Evolutionary conservation across 1,284 basidiomycete species (phyloP).

Genomic region (Microbotryum lychnidis-dioicae): DNA sequence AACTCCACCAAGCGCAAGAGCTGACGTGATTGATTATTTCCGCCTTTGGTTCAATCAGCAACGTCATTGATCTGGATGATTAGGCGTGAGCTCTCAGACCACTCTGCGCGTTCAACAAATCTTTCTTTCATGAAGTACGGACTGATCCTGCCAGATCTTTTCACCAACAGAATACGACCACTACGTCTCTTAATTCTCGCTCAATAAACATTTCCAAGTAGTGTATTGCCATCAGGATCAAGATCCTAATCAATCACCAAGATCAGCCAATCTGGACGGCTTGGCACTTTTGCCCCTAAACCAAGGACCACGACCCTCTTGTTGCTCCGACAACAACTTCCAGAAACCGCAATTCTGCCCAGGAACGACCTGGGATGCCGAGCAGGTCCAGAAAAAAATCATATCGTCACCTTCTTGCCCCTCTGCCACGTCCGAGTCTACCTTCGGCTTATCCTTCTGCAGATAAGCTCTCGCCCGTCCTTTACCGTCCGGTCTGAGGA

Average conservation of each 20-base stretch:
- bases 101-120: too few species aligned
- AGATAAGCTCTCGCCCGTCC: slow-evolving; percentile 19
- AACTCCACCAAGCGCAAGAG: background rate
- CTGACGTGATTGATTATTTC: background rate
- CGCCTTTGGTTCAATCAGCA: slow-evolving; percentile 43
- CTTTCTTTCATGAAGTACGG: too few species aligned
- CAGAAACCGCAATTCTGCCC: slow-evolving; percentile 77
- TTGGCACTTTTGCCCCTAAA: background rate
- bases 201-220: too few species aligned
- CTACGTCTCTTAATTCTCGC: too few species aligned
- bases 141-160: too few species aligned
- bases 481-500: slow-evolving; percentile 59
- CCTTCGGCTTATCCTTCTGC: slow-evolving; percentile 2
- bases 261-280: too few species aligned
- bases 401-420: slow-evolving; percentile 38
- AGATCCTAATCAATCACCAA: too few species aligned
- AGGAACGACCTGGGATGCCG: slow-evolving; percentile 69
- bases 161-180: too few species aligned
- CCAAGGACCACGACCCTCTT: slow-evolving; percentile 22
- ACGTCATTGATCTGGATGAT: slow-evolving; percentile 68
- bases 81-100: slow-evolving; percentile 6
- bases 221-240: too few species aligned
- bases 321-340: slow-evolving; percentile 56
- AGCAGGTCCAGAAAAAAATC: slow-evolving; percentile 80
- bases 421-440: background rate